Percentiles rank a stretch among this genome's conserved stretches.
phyloP scores from a whole-genome alignment of 2,329 filamentous ascomycete genomes.

The Botryotinia calthae region DNA sequence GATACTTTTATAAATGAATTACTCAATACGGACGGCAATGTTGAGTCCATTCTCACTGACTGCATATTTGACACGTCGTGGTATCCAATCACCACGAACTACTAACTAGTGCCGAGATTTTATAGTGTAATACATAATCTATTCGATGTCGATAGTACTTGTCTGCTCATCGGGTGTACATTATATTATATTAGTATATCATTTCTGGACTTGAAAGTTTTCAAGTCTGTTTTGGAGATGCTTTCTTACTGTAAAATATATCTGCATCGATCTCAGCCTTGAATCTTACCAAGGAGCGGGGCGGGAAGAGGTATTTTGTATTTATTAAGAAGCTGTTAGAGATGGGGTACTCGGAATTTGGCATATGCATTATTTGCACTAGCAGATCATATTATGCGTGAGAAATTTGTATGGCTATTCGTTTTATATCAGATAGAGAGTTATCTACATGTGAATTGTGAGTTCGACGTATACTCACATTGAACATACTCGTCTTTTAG shows the following conservation, averaged over 20 bases:
- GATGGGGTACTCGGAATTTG: too few relatives aligned
- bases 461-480: neutral
- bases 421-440: neutral
- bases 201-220: neutral
- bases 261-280: neutral
- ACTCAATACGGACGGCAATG: neutral
- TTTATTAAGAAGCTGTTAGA: neutral
- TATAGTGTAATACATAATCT: too few relatives aligned
- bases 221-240: too few relatives aligned
- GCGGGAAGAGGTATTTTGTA: neutral
- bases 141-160: neutral
- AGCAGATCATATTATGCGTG: too few relatives aligned
- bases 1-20: too few relatives aligned
- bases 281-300: neutral
- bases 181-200: neutral
- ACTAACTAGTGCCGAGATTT: neutral
- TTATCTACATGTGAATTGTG: too few relatives aligned
- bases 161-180: rapidly evolving
- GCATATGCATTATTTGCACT: too few relatives aligned
- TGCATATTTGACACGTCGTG: too few relatives aligned
- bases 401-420: neutral
- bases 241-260: neutral
- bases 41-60: neutral
- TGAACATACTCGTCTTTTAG: neutral
- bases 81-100: neutral